Evolutionary conservation across 345 rosid genomes (phyloP), one percentile per base, ranked within the genome.

Genomic region (Corymbia maculata): DNA sequence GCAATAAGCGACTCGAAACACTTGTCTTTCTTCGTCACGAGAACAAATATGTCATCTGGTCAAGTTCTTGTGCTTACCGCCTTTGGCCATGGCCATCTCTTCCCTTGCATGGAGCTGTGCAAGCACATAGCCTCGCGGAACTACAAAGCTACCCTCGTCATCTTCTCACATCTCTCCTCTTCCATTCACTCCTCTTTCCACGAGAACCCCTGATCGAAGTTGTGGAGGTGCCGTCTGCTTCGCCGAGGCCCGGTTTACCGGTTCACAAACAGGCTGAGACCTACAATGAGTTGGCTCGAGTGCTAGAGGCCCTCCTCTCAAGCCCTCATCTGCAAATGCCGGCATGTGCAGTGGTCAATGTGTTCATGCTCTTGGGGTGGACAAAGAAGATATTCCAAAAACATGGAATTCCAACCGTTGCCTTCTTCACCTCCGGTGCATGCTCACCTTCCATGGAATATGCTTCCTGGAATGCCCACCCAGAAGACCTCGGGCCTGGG

Each of bases 11-110:
- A 64, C 75, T 64, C 19, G 16, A 64, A 64, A 64, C 75, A 64
- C 75, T n/a, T 13, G 42, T 64, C n/a, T n/a, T 64, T 64, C 75
- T 64, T 64, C 75, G 30, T n/a, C 75, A n/a, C 17, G 15, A 64
- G 75, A 64, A 64, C 75, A 22, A 36, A n/a, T 42, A 86, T 28
- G 87, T 26, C 59, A 44, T 59, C 87, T 32, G 89, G 89, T 22
- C 85, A 89, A 24, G 87, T 90, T 22, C 80, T 91, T 1, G 89
- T 93, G 3, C 26, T 93, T 28, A 93, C 94, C 0, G 93, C 89
- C 49, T 92, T 89, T 53, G 94, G 93, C 44, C 94, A 92, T 49
- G 94, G 94, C 85, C 94, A 93, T 85, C 93, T 93, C 86, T 88
- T 92, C 80, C 92, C 93, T 1, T 88, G 75, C 52, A 86, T 91